A percentile compares a stretch with the other conserved stretches of the same genome.
Conservation (phyloP, 768 basidiomycete species). For the Boletus sp. region DNA sequence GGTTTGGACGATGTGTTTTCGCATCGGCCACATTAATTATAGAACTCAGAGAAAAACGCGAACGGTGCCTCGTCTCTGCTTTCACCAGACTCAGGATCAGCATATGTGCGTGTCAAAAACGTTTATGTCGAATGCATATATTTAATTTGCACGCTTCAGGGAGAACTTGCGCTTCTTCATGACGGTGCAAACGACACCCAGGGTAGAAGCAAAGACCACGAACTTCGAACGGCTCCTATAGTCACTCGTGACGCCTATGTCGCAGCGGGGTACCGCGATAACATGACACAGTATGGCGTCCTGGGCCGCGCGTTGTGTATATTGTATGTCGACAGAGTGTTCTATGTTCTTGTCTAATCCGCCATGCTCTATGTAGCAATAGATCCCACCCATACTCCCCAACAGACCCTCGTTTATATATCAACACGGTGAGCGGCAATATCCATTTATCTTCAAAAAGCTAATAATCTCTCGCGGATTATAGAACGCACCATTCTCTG, state of each 20-base stretch:
- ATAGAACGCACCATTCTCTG: slow-evolving; percentile 73
- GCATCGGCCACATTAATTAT: background rate
- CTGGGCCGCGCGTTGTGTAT: slow-evolving; percentile 48
- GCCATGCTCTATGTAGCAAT: slow-evolving; percentile 27
- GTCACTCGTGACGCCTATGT: slow-evolving; percentile 51
- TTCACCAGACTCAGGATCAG: slow-evolving; percentile 7
- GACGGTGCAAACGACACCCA: slow-evolving; percentile 17
- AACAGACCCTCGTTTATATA: slow-evolving; percentile 54
- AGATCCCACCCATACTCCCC: slow-evolving; percentile 31
- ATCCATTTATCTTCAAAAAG: background rate
- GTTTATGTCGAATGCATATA: background rate
- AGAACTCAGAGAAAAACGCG: slow-evolving; percentile 6
- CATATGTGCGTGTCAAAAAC: slow-evolving; percentile 23
- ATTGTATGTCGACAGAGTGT: slow-evolving; percentile 37
- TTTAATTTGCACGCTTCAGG: slow-evolving; percentile 13
- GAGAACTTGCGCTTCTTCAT: slow-evolving; percentile 34
- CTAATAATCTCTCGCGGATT: background rate
- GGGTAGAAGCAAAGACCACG: slow-evolving; percentile 32
- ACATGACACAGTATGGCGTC: slow-evolving; percentile 60
- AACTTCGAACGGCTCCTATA: slow-evolving; percentile 46
- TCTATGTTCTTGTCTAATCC: background rate
- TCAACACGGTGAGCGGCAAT: slow-evolving; percentile 57
- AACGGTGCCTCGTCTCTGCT: slow-evolving; percentile 4
- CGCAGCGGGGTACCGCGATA: slow-evolving; percentile 31
- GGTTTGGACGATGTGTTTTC: background rate